These are phyloP conservation scores for Trichoderma orchidacearum DNA, from an alignment of 495 filamentous ascomycete genomes.

Conservation along the genomic window DNA sequence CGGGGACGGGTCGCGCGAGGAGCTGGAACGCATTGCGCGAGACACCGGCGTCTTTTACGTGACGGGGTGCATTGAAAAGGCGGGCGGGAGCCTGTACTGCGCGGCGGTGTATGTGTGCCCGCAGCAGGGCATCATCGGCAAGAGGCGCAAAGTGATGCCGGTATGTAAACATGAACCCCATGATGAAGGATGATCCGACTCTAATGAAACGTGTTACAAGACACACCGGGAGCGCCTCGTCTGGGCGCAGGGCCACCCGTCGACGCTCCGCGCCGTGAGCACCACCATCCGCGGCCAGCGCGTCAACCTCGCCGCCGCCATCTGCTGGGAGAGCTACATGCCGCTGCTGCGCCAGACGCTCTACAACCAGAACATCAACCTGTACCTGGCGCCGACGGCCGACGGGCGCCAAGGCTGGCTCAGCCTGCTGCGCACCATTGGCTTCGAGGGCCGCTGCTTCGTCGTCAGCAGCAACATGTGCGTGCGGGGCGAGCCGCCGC, in stretches of 20 bases:
- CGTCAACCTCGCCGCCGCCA: constrained; percentile 69
- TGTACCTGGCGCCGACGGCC: constrained; percentile 87
- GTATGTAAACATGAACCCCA: too few relatives aligned
- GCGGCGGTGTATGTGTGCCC: constrained; percentile 75
- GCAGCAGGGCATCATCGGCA: constrained; percentile 54
- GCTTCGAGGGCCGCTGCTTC: constrained; percentile 67
- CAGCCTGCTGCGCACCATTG: constrained; percentile 67
- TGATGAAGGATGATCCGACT: too few relatives aligned
- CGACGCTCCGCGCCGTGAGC: constrained; percentile 67
- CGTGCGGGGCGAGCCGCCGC: constrained; percentile 20
- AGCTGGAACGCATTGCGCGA: constrained; percentile 56
- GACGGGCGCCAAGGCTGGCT: constrained; percentile 79
- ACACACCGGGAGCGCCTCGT: constrained; percentile 75
- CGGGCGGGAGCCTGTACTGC: constrained; percentile 77
- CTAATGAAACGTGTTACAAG: neutral
- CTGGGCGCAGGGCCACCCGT: constrained; percentile 79
- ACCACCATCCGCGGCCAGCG: constrained; percentile 67
- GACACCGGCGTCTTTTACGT: constrained; percentile 73
- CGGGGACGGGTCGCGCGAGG: constrained; percentile 80
- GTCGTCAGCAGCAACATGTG: constrained; percentile 86
- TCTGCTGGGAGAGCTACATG: constrained; percentile 99
- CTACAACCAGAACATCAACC: constrained; percentile 83
- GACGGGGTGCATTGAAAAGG: constrained; percentile 64
- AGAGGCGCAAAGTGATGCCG: constrained; percentile 92
- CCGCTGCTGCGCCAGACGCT: constrained; percentile 59